Evolutionary conservation across 331 rosid genomes (phyloP).

Genomic region (Acacia pycnantha): DNA sequence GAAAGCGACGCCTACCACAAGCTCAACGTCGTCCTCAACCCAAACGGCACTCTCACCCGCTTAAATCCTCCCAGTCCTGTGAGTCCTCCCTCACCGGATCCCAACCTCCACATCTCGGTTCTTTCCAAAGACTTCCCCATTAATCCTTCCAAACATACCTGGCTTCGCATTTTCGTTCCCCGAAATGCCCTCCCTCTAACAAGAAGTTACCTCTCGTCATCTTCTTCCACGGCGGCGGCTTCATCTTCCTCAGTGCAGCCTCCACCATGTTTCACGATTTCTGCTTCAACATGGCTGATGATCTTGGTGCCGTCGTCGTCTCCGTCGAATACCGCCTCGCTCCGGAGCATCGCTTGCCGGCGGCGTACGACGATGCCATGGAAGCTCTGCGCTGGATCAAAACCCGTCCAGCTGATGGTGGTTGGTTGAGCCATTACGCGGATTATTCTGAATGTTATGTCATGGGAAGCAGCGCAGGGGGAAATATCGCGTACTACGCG

Average conservation of each 20-base stretch:
- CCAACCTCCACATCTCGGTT: not conserved
- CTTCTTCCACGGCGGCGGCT: conserved; percentile 46
- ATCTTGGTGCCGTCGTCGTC: too few relatives aligned
- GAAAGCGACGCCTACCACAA: conserved; percentile 24
- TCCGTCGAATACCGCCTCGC: too few relatives aligned
- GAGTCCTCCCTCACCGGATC: conserved; percentile 25
- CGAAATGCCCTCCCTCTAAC: not conserved
- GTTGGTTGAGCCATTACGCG: too few relatives aligned
- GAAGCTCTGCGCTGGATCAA: too few relatives aligned
- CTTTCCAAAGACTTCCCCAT: conserved; percentile 35
- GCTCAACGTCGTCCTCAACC: conserved; percentile 18
- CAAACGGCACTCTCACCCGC: conserved; percentile 35
- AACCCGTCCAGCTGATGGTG: too few relatives aligned
- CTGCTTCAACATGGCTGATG: too few relatives aligned
- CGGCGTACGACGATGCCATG: too few relatives aligned
- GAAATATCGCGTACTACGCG: too few relatives aligned
- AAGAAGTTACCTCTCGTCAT: conserved; percentile 35
- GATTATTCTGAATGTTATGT: too few relatives aligned
- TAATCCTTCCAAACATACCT: conserved; percentile 27
- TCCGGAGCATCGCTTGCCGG: too few relatives aligned
- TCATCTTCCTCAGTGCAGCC: conserved; percentile 27
- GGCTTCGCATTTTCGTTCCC: conserved; percentile 35
- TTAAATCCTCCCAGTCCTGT: not conserved
- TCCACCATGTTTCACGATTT: not conserved
- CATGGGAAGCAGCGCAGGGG: too few relatives aligned